phyloP scores from a whole-genome alignment of 169 alveolate genomes.

The Cryptosporidium sp. region DNA sequence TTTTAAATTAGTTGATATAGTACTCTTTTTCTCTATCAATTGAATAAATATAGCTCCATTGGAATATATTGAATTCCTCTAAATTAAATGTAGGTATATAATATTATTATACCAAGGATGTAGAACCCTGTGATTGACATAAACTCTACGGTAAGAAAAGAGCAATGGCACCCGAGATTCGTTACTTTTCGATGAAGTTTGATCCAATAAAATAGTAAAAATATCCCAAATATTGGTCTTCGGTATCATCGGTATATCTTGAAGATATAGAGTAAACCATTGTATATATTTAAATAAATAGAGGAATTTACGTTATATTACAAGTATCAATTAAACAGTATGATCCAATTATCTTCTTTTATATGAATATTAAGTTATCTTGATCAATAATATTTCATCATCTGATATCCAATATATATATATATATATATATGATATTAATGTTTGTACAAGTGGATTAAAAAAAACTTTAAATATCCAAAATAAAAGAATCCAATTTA shows the following conservation, averaged over 20 bases:
- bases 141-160: conserved; percentile 39
- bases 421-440: no score
- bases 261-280: no score
- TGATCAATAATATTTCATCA: background rate
- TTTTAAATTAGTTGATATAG: no score
- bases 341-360: no score
- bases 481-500: no score
- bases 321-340: background rate
- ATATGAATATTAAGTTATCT: background rate
- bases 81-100: no score
- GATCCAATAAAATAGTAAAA: conserved; percentile 44
- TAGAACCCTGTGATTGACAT: conserved; percentile 77
- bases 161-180: conserved; percentile 77
- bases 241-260: conserved; percentile 60
- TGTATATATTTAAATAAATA: no score
- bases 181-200: conserved; percentile 66
- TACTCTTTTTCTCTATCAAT: background rate
- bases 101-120: background rate
- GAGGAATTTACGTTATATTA: no score
- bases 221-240: conserved; percentile 53
- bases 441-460: background rate
- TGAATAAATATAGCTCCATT: background rate
- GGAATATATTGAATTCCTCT: no score
- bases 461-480: background rate
- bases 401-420: background rate